Evolutionary conservation across 2,329 filamentous ascomycete species (phyloP).

Genomic region (Ceratocystis lukuohia): DNA sequence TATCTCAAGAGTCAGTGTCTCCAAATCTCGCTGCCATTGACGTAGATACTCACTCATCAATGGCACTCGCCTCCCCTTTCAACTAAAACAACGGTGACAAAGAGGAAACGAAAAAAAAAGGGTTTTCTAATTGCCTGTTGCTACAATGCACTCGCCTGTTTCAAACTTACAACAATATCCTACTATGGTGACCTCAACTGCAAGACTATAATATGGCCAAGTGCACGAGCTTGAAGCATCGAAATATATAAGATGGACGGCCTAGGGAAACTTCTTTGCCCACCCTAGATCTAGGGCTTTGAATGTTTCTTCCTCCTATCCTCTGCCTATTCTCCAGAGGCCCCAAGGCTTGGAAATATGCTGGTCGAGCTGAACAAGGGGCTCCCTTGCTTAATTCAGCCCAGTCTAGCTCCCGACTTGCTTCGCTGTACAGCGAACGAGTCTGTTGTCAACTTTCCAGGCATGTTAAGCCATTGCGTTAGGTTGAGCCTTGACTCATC

Average conservation of each 20-base stretch:
- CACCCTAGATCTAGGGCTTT: background rate
- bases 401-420: background rate
- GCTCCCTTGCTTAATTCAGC: conserved; percentile 1
- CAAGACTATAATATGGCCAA: background rate
- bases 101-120: background rate
- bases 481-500: background rate
- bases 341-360: background rate
- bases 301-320: too few species aligned
- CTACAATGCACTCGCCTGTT: background rate
- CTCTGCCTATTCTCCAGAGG: background rate
- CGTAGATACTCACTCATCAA: background rate
- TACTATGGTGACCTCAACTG: background rate
- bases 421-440: background rate
- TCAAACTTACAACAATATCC: background rate
- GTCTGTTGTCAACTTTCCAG: background rate
- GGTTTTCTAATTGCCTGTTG: background rate
- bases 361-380: conserved; percentile 7
- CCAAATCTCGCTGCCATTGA: background rate
- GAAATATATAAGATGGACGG: too few species aligned
- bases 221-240: too few species aligned
- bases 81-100: background rate
- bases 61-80: background rate
- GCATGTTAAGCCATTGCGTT: background rate
- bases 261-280: background rate
- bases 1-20: background rate